phyloP scores from a whole-genome alignment of 192 early-diverging fungal species.

The Rhizophagus prolifer region DNA sequence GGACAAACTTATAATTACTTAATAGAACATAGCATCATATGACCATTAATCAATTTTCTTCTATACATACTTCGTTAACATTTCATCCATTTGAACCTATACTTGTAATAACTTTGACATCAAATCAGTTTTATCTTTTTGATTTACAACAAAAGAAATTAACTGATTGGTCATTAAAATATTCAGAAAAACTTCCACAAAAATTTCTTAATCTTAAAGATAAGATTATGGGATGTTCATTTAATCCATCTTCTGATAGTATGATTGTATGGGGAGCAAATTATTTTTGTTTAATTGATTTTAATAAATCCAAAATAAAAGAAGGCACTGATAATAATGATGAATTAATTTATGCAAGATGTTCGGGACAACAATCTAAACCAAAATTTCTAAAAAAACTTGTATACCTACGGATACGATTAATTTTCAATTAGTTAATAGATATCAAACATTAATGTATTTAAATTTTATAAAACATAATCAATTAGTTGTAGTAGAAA shows the following conservation, averaged over 20 bases:
- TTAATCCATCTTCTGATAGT: slow-evolving; percentile 61
- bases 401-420: slow-evolving; percentile 49
- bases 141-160: slow-evolving; percentile 67
- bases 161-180: slow-evolving; percentile 80
- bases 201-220: slow-evolving; percentile 65
- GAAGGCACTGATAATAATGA: slow-evolving; percentile 31
- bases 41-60: slow-evolving; percentile 58
- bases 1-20: slow-evolving; percentile 25
- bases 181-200: slow-evolving; percentile 66
- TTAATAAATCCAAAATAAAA: slow-evolving; percentile 57
- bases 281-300: slow-evolving; percentile 75
- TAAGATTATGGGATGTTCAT: slow-evolving; percentile 71
- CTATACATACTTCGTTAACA: slow-evolving; percentile 64
- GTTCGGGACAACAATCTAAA: slow-evolving; percentile 48
- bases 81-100: slow-evolving; percentile 62
- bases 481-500: slow-evolving; percentile 85
- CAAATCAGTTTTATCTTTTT: slow-evolving; percentile 78
- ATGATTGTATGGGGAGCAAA: slow-evolving; percentile 68
- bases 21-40: slow-evolving; percentile 54
- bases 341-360: slow-evolving; percentile 40
- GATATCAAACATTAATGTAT: slow-evolving; percentile 84
- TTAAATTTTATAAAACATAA: slow-evolving; percentile 68
- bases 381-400: slow-evolving; percentile 32
- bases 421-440: slow-evolving; percentile 71
- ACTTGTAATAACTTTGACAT: slow-evolving; percentile 58